Base-by-base conservation (phyloP, 805 yeast genomes). In the Ogataea polymorpha region DNA sequence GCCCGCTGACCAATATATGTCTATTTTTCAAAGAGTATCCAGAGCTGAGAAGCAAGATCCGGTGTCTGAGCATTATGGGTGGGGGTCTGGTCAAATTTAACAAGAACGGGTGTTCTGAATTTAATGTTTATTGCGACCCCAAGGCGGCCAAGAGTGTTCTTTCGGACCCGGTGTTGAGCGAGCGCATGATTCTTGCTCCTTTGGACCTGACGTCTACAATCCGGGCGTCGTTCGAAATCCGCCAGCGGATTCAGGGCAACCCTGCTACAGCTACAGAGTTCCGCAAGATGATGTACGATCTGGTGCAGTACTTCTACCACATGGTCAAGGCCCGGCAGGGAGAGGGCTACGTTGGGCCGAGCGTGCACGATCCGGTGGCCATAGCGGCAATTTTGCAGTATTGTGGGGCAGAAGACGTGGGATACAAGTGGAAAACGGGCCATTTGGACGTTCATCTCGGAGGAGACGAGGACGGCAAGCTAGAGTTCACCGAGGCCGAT, bases 321-420 rank as follows among this genome's bases (percentile, higher is more conserved):
- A 50, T 76, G 8, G 72, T 74, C 54, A 64, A 65, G 28, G 63
- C 65, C 18, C 53, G 59, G 29, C 71, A 69, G 46, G 71, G 72
- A 67, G 75, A 58, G 45, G 47, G 18, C 21, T 58, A 51, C 34
- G 45, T 56, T 5, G 91, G 93, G 0, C 89, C 93, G 4, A 87
- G 89, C 1, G 70, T 86, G 1, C 95, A 87, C 61, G 96, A 86
- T 59, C 91, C 93, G 1, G 65, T 85, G 37, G 85, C 95, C 1
- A 66, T 84, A 9, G 75, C 74, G 38, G 79, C 78, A 0, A 53
- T 86, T 26, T 59, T 86, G 37, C 75, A 77, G 15, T 58, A 77
- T 37, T 59, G 67, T 37, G 55, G 55, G 10, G 42, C 43, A 4
- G 41, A 40, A 10, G 51, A 51, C 12, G 35, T 63, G 6, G 49